Percentiles rank a stretch among this genome's conserved stretches.
Conservation (phyloP, 768 basidiomycete species). For the Leccinum olivaceopallidum region DNA sequence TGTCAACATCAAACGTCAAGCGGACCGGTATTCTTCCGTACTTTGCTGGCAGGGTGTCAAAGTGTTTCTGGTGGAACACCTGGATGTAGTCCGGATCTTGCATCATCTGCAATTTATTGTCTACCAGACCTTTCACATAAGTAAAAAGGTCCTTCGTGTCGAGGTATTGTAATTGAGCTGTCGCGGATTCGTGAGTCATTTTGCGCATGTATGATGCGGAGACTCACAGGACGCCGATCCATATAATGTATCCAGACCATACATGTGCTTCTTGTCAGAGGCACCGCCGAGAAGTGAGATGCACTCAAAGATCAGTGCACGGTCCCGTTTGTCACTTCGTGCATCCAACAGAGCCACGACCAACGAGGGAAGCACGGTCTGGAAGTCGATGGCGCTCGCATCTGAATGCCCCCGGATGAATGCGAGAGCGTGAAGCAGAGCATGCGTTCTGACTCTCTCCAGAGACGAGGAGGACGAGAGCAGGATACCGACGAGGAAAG, state of each 20-base stretch:
- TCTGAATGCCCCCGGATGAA: slow-evolving; percentile 75
- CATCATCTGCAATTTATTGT: slow-evolving; percentile 53
- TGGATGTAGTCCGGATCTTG: slow-evolving; percentile 61
- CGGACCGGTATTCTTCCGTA: slow-evolving; percentile 28
- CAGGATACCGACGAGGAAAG: slow-evolving; percentile 75
- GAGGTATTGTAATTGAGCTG: slow-evolving; percentile 62
- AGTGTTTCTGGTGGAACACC: slow-evolving; percentile 59
- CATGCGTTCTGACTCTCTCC: slow-evolving; percentile 46
- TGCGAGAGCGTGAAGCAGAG: slow-evolving; percentile 74
- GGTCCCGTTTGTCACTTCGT: slow-evolving; percentile 30
- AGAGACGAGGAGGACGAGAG: slow-evolving; percentile 44
- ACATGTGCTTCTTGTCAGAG: slow-evolving; percentile 51
- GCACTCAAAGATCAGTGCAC: slow-evolving; percentile 50
- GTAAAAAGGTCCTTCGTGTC: slow-evolving; percentile 60
- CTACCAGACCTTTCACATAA: slow-evolving; percentile 55
- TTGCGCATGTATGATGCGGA: neutral
- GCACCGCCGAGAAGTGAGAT: slow-evolving; percentile 46
- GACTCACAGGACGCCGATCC: slow-evolving; percentile 57
- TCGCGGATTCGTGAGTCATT: slow-evolving; percentile 23
- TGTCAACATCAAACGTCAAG: slow-evolving; percentile 31
- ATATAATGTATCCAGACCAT: slow-evolving; percentile 74
- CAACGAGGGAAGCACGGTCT: slow-evolving; percentile 71
- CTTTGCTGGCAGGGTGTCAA: slow-evolving; percentile 49
- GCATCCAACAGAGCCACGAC: slow-evolving; percentile 51
- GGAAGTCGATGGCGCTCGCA: slow-evolving; percentile 68